Evolutionary conservation across 345 rosid genomes (phyloP), one percentile per base, ranked within the genome.

Genomic region (Acer negundo): DNA sequence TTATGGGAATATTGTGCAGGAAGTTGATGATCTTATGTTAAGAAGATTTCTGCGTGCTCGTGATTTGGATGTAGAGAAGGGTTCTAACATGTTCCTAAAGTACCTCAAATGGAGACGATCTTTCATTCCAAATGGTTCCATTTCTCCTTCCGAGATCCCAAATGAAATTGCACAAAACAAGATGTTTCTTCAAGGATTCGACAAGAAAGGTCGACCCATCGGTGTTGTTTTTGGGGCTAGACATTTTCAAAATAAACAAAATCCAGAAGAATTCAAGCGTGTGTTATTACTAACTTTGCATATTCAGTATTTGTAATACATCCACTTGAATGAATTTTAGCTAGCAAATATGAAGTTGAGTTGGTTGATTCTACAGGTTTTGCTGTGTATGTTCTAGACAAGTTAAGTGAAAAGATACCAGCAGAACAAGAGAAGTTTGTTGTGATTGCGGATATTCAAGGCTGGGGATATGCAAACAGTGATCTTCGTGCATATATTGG

Each of bases 11-110:
- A 10, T 22, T 23, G 38, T 58, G 61, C 79, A 88, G 91, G 88
- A 67, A 66, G 78, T 78, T 46, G 91, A 86, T 73, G 92, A 85
- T 71, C 17, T 23, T 72, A 86, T 75, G 22, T 40, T 86, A 0
- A 67, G 87, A 79, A 85, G 92, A 76, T 89, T 86, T 78, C 73
- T 89, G 26, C 65, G 90, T 6, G 92, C 88, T 42, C 80, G 92
- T 31, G 87, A 82, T 46, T 70, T 78, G 11, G 87, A 86, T 19
- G 38, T 81, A 15, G 82, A 84, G 71, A 86, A 79, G 62, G 89
- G 85, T n/a, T 82, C 87, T 38, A 71, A 31, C 8, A 82, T 89
- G 88, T 78, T 85, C 49, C 76, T 85, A 9, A 86, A 78, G 65
- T 83, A 80, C 83, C 74, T 85, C 69, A 85, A 85, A 49, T 89